Conservation (phyloP, 805 yeast genomes). For the Pichia occidentalis region DNA sequence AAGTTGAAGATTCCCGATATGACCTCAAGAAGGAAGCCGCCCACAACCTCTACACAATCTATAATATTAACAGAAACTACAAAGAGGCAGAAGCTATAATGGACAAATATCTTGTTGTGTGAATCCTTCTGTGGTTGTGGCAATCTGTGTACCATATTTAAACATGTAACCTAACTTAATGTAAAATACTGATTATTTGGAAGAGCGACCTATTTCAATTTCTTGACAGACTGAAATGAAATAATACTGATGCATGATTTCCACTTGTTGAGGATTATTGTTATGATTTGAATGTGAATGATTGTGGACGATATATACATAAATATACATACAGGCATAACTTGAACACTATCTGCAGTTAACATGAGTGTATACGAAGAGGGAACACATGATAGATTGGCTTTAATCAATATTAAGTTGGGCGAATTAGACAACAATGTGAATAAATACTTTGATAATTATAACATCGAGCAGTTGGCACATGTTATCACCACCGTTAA, state of each 20-base stretch:
- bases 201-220: background rate
- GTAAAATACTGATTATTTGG: no score
- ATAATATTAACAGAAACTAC: constrained; percentile 68
- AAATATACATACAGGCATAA: no score
- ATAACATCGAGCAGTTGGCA: constrained; percentile 9
- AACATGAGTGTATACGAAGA: background rate
- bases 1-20: constrained; percentile 35
- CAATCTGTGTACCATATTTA: no score
- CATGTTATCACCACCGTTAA: background rate
- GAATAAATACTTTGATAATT: constrained; percentile 10
- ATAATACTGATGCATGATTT: no score
- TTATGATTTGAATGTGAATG: no score
- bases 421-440: constrained; percentile 8
- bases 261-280: no score
- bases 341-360: no score
- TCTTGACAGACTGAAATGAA: background rate
- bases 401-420: background rate
- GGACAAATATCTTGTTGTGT: constrained; percentile 48
- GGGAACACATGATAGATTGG: background rate
- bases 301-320: no score
- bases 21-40: constrained; percentile 77
- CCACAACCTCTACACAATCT: constrained; percentile 72
- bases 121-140: no score
- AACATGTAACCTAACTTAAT: no score
- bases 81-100: constrained; percentile 56